phyloP scores from a whole-genome alignment of 495 filamentous ascomycete species.

The Platismatia glauca region DNA sequence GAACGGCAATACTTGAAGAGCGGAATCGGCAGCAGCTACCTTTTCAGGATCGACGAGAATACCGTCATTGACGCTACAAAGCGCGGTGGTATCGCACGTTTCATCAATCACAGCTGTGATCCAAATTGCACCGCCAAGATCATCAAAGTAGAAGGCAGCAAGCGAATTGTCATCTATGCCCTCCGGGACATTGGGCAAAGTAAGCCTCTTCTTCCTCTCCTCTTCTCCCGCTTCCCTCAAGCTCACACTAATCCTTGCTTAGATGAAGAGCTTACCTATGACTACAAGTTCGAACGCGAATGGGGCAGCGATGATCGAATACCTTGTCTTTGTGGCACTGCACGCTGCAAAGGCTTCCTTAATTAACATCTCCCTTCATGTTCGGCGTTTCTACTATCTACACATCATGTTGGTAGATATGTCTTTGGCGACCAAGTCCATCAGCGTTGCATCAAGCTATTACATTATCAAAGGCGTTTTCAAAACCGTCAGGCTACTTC shows the following conservation, averaged over 20 bases:
- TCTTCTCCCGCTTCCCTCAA: background rate
- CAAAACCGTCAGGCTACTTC: background rate
- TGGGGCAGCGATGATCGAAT: conserved; percentile 91
- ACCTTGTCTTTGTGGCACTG: conserved; percentile 90
- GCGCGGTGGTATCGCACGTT: conserved; percentile 92
- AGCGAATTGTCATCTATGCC: conserved; percentile 97
- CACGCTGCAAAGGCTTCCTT: conserved; percentile 95
- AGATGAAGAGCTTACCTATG: conserved; percentile 99
- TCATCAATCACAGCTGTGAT: conserved; percentile 98
- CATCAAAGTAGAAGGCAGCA: conserved; percentile 98
- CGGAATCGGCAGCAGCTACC: conserved; percentile 92
- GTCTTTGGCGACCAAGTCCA: conserved; percentile 5
- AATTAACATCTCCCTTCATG: conserved; percentile 45
- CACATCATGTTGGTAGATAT: conserved; percentile 4
- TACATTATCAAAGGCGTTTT: conserved; percentile 11
- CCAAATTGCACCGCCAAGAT: conserved; percentile 99
- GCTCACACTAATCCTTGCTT: conserved; percentile 5
- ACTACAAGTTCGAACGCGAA: conserved; percentile 99
- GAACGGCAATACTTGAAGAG: conserved; percentile 89
- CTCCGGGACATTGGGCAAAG: conserved; percentile 87
- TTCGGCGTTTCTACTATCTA: conserved; percentile 11
- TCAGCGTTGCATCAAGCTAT: conserved; percentile 14
- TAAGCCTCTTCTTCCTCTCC: conserved; percentile 41
- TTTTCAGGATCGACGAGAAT: conserved; percentile 97
- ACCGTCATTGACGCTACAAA: conserved; percentile 98